These are phyloP conservation scores for Salvia hispanica DNA, from an alignment of 257 asterid genomes.

Conservation along the genomic window DNA sequence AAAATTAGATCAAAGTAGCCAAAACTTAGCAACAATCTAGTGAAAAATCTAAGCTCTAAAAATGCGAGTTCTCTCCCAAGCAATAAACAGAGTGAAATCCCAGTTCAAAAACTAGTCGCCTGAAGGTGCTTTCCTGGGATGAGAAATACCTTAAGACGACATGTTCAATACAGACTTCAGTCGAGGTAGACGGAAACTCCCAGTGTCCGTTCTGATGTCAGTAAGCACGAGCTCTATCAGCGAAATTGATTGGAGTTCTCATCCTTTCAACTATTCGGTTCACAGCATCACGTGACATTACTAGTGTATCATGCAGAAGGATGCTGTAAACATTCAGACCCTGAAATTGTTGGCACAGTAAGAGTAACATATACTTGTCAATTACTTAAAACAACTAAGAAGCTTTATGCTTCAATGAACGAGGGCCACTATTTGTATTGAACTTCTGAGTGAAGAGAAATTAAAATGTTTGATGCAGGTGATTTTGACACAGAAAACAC, in stretches of 20 bases:
- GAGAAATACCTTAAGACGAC: slow-evolving; percentile 10
- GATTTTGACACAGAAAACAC: not conserved
- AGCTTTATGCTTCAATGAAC: no score
- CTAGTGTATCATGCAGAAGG: slow-evolving; percentile 75
- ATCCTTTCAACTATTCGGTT: slow-evolving; percentile 80
- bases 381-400: not conserved
- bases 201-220: slow-evolving; percentile 3
- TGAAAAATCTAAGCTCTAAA: slow-evolving; percentile 6
- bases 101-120: not conserved
- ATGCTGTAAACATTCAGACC: slow-evolving; percentile 93
- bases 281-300: slow-evolving; percentile 85
- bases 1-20: not conserved
- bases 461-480: no score
- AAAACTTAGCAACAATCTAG: not conserved
- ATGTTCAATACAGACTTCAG: not conserved
- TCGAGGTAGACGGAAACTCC: slow-evolving; percentile 9
- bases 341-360: slow-evolving; percentile 38
- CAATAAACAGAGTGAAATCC: not conserved
- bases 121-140: not conserved
- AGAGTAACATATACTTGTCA: not conserved
- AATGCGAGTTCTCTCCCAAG: not conserved
- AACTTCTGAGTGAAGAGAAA: not conserved
- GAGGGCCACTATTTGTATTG: no score
- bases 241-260: slow-evolving; percentile 89
- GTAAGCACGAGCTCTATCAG: slow-evolving; percentile 28